Base-by-base conservation (phyloP, 805 yeast genomes). In the Saccharomycopsis oosterbeekiorum region DNA sequence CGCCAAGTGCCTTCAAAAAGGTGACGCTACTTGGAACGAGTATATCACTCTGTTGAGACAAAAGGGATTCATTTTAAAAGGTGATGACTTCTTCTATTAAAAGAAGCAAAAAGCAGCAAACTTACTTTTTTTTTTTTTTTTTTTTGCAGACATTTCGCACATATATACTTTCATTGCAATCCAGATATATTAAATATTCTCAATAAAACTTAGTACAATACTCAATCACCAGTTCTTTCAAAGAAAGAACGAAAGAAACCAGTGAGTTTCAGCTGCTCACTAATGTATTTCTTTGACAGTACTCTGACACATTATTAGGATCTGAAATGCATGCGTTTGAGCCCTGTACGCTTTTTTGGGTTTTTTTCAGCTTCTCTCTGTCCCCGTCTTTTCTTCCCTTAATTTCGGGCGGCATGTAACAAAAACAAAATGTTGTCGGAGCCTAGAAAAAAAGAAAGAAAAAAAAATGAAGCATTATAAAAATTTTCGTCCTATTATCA, bases 1-100 rank as follows among this genome's bases (percentile, higher is more conserved):
- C 67, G 72, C 80, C 47, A 76, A 76, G 39, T 76, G 84, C 55
- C 69, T 86, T 69, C 67, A 68, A 37, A 67, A 68, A 6, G 81
- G 84, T 6, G 80, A 77, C 62, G 61, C 67, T 1, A 65, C 81
- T 39, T 84, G 88, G 89, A 70, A 69, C 8, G 78, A 77, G 50
- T 81, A 82, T 66, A 71, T 83, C 57, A 37, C 26, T 15, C 58
- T 53, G 39, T 15, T 61, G 4, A 57, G 59, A 57, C 53, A 61
- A 54, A 59, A 61, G 40, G 58, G 42, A 3, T 61, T 59, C n/a
- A 51, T 61, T 50, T 51, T 34, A 26, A 53, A 26, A 56, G 64
- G 60, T 11, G 59, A 61, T 21, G 57, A 55, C 1, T 59, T 59
- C 1, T 47, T 19, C 36, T 61, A 61, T 34, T 61, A 47, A 53